A percentile compares a stretch with the other conserved stretches of the same genome.
phyloP scores from a whole-genome alignment of 208 protist genomes.

The Leishmania martiniquensis region DNA sequence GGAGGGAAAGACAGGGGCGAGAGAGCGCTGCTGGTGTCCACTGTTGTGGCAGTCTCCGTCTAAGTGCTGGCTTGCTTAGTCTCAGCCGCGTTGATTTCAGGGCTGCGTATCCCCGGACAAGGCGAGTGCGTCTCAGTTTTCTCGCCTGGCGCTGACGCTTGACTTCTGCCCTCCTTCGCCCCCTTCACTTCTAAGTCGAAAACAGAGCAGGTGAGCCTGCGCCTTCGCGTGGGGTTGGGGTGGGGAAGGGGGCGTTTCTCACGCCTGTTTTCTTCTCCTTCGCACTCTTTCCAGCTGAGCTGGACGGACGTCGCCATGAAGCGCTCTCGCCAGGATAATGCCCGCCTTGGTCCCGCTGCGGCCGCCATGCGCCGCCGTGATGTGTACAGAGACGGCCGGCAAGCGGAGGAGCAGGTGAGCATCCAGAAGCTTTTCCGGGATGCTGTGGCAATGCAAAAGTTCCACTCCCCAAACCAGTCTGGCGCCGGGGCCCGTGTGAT shows the following conservation, averaged over 20 bases:
- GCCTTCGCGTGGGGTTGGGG: too few species aligned
- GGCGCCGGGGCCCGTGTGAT: conserved; percentile 85
- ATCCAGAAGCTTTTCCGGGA: conserved; percentile 97
- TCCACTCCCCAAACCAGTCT: conserved; percentile 52
- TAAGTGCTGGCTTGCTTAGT: neutral
- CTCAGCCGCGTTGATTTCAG: neutral
- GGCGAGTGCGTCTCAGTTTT: neutral
- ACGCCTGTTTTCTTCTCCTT: neutral
- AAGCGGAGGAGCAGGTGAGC: conserved; percentile 93
- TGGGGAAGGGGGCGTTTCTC: neutral
- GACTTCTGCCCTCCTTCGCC: neutral
- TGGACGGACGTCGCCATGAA: conserved; percentile 43
- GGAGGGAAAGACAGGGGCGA: too few species aligned
- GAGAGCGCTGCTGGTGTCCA: neutral
- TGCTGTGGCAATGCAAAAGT: conserved; percentile 95
- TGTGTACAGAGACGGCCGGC: conserved; percentile 77
- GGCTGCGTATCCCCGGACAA: neutral
- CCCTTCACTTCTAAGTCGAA: neutral
- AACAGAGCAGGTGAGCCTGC: neutral
- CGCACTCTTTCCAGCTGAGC: neutral
- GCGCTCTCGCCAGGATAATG: conserved; percentile 45
- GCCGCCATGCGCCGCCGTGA: conserved; percentile 65
- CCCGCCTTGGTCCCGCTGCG: conserved; percentile 70
- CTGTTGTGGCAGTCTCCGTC: neutral
- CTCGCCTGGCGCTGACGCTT: neutral